phyloP scores from a whole-genome alignment of 805 yeast species.

The Pichia sporocuriosa region DNA sequence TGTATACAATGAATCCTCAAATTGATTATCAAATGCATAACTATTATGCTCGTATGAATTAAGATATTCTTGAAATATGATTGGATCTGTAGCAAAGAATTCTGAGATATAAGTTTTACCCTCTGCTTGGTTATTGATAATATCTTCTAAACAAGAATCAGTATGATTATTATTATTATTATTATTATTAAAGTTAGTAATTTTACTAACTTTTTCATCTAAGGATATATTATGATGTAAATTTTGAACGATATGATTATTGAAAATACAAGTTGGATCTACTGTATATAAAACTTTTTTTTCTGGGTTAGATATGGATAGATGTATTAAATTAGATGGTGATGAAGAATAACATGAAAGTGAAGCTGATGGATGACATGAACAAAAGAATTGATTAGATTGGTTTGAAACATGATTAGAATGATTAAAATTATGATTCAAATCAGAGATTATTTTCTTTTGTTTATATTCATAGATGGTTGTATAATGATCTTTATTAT shows the following conservation, averaged over 20 bases:
- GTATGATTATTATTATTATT: background rate
- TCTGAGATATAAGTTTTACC: too few relatives aligned
- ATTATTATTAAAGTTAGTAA: background rate
- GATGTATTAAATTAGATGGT: too few relatives aligned
- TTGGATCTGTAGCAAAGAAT: constrained; percentile 1
- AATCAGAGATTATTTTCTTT: too few relatives aligned
- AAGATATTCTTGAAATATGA: constrained; percentile 5
- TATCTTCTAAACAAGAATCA: too few relatives aligned
- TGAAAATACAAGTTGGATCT: constrained; percentile 1
- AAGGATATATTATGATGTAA: background rate
- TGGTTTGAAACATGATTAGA: too few relatives aligned
- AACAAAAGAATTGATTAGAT: too few relatives aligned
- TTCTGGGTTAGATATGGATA: background rate
- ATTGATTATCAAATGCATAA: background rate
- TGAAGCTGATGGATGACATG: too few relatives aligned
- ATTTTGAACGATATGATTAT: background rate
- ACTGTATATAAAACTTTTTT: constrained; percentile 1
- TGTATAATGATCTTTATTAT: too few relatives aligned
- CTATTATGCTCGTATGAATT: background rate
- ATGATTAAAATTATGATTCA: too few relatives aligned
- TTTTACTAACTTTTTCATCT: background rate
- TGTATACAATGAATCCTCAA: constrained; percentile 1
- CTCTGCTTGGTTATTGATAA: too few relatives aligned
- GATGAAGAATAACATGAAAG: background rate
- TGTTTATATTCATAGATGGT: too few relatives aligned